Percentiles rank a stretch among this genome's conserved stretches.
phyloP scores from a whole-genome alignment of 371 early-diverging fungal species.

The Dipsacomyces acuminosporus region DNA sequence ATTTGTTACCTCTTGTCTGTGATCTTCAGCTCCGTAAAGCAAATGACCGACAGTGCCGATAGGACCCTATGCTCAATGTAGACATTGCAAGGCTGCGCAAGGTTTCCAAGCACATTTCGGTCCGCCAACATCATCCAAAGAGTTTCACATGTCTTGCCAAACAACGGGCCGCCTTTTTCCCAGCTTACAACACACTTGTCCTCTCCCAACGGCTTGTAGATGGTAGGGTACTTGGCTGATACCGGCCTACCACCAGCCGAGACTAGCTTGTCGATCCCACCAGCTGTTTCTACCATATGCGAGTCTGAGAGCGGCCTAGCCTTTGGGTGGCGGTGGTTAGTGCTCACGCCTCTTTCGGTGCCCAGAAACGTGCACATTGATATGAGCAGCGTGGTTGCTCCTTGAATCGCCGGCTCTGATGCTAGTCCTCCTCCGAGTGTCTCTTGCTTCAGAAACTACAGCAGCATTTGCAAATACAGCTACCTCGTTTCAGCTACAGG shows the following conservation, averaged over 20 bases:
- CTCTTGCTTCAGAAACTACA: constrained; percentile 9
- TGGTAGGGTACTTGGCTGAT: constrained; percentile 15
- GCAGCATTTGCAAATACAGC: neutral
- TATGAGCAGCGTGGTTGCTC: constrained; percentile 13
- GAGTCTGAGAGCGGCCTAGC: constrained; percentile 14
- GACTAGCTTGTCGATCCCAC: neutral
- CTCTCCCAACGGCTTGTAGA: constrained; percentile 3
- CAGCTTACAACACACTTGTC: constrained; percentile 8
- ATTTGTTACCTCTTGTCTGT: constrained; percentile 26
- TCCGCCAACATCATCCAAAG: constrained; percentile 16
- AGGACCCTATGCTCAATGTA: constrained; percentile 10
- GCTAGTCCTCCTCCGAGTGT: constrained; percentile 15
- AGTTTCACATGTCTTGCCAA: constrained; percentile 21
- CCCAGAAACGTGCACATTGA: constrained; percentile 27
- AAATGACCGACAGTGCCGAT: constrained; percentile 20
- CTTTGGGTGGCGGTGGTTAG: constrained; percentile 1
- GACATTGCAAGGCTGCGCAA: constrained; percentile 3
- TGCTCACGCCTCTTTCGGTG: constrained; percentile 6
- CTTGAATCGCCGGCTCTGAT: constrained; percentile 20
- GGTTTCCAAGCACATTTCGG: neutral
- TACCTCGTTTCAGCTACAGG: no score
- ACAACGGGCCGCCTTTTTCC: constrained; percentile 26
- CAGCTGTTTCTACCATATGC: neutral
- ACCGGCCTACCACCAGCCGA: neutral
- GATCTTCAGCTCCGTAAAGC: constrained; percentile 24